Conservation (phyloP, 1,284 basidiomycete species). For the Leccinum angustisporum region DNA sequence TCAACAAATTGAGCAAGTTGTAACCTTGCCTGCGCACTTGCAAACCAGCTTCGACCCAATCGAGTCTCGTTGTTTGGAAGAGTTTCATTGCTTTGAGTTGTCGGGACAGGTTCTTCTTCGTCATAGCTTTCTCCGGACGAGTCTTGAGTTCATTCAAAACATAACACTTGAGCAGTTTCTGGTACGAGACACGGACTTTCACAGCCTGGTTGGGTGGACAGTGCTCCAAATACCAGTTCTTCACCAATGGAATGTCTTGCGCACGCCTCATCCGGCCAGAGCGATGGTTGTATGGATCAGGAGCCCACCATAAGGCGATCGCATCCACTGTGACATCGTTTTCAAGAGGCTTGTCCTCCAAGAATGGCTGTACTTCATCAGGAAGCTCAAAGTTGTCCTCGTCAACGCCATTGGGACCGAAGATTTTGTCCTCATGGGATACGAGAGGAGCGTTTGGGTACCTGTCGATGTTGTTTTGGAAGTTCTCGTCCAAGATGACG, state of each 20-base stretch:
- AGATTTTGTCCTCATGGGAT: too few relatives aligned
- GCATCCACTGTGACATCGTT: slow-evolving; percentile 95
- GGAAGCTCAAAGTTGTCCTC: slow-evolving; percentile 74
- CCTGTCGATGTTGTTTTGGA: too few relatives aligned
- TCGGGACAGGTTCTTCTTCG: slow-evolving; percentile 95
- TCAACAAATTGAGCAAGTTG: slow-evolving; percentile 98
- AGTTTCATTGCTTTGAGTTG: slow-evolving; percentile 98
- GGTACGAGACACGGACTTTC: slow-evolving; percentile 98
- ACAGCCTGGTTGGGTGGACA: slow-evolving; percentile 96
- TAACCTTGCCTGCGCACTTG: slow-evolving; percentile 99
- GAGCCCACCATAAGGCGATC: slow-evolving; percentile 98
- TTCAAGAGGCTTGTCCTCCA: slow-evolving; percentile 80
- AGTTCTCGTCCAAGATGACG: too few relatives aligned
- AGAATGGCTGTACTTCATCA: slow-evolving; percentile 80
- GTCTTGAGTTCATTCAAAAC: slow-evolving; percentile 94
- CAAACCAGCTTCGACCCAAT: slow-evolving; percentile 99
- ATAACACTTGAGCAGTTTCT: slow-evolving; percentile 96
- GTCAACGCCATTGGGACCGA: too few relatives aligned
- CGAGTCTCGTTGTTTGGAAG: slow-evolving; percentile 96
- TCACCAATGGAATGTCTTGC: slow-evolving; percentile 94
- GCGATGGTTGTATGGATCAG: slow-evolving; percentile 92
- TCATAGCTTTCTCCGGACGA: slow-evolving; percentile 92
- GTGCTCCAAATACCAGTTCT: slow-evolving; percentile 98
- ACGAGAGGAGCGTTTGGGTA: too few relatives aligned
- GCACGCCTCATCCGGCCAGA: slow-evolving; percentile 92